Evolutionary conservation across 2,329 filamentous ascomycete species (phyloP).

Genomic region (Nemania bipapillata): DNA sequence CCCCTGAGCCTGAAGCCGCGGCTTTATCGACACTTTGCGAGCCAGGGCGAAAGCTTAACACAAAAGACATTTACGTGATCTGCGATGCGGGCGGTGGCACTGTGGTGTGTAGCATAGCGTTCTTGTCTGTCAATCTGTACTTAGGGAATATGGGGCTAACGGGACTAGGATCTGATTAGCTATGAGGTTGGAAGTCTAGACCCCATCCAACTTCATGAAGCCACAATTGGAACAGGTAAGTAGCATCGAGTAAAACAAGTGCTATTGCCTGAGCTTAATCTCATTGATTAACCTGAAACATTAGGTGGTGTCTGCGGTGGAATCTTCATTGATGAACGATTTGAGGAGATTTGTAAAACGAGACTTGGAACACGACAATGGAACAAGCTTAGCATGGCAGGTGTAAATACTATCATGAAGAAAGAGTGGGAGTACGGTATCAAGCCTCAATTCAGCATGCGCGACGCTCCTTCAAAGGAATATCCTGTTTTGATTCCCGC

Average conservation of each 20-base stretch:
- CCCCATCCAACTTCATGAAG: slow-evolving; percentile 11
- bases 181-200: slow-evolving; percentile 31
- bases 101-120: slow-evolving; percentile 36
- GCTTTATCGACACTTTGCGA: slow-evolving; percentile 41
- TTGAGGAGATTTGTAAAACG: slow-evolving; percentile 14
- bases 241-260: too few relatives aligned
- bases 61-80: slow-evolving; percentile 38
- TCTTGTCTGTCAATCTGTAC: neutral
- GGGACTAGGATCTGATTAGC: slow-evolving; percentile 38
- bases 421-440: slow-evolving; percentile 25
- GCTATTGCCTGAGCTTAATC: too few relatives aligned
- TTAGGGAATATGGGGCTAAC: too few relatives aligned
- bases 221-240: slow-evolving; percentile 16
- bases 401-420: slow-evolving; percentile 16
- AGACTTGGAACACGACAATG: slow-evolving; percentile 13
- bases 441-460: neutral
- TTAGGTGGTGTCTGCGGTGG: slow-evolving; percentile 25
- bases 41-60: slow-evolving; percentile 7
- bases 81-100: slow-evolving; percentile 48
- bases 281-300: neutral
- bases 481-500: slow-evolving; percentile 11
- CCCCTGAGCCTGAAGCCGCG: slow-evolving; percentile 46
- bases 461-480: neutral
- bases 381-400: neutral
- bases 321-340: slow-evolving; percentile 22